A percentile compares a stretch with the other conserved stretches of the same genome.
Conservation (phyloP, 1,139 yeast species). For the Nakaseomyces delphensis region DNA sequence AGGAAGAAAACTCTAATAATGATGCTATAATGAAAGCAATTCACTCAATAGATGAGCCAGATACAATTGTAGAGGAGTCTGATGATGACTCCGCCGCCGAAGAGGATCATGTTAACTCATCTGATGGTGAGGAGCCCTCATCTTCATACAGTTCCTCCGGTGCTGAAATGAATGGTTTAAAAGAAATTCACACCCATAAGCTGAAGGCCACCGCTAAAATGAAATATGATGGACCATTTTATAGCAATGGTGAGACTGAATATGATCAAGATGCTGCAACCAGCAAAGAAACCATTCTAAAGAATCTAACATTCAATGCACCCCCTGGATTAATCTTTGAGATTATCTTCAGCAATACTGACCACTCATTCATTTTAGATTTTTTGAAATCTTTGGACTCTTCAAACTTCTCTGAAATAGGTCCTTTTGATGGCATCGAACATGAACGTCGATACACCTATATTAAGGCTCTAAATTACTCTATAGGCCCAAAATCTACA, state of each 20-base stretch:
- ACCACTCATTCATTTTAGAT: slow-evolving; percentile 46
- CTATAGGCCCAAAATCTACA: slow-evolving; percentile 94
- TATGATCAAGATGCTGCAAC: slow-evolving; percentile 41
- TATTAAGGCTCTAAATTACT: slow-evolving; percentile 67
- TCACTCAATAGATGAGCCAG: slow-evolving; percentile 3
- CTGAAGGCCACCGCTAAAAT: slow-evolving; percentile 30
- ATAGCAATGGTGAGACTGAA: slow-evolving; percentile 45
- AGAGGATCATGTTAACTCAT: background rate
- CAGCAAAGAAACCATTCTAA: slow-evolving; percentile 45
- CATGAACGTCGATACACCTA: slow-evolving; percentile 56
- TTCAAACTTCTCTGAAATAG: slow-evolving; percentile 48
- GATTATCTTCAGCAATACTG: slow-evolving; percentile 59
- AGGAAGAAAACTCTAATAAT: background rate
- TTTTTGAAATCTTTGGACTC: slow-evolving; percentile 59
- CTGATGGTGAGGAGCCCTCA: background rate
- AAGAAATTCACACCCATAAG: slow-evolving; percentile 2
- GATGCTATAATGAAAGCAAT: slow-evolving; percentile 1
- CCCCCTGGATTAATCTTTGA: slow-evolving; percentile 72
- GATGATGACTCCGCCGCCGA: background rate
- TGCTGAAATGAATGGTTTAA: background rate
- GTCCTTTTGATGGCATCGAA: slow-evolving; percentile 39
- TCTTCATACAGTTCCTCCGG: background rate
- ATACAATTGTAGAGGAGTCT: background rate
- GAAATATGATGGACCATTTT: slow-evolving; percentile 31
- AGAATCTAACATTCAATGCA: slow-evolving; percentile 52